Evolutionary conservation across 176 grass and related monocot genomes (phyloP).

Genomic region (Cenchrus purpureus): DNA sequence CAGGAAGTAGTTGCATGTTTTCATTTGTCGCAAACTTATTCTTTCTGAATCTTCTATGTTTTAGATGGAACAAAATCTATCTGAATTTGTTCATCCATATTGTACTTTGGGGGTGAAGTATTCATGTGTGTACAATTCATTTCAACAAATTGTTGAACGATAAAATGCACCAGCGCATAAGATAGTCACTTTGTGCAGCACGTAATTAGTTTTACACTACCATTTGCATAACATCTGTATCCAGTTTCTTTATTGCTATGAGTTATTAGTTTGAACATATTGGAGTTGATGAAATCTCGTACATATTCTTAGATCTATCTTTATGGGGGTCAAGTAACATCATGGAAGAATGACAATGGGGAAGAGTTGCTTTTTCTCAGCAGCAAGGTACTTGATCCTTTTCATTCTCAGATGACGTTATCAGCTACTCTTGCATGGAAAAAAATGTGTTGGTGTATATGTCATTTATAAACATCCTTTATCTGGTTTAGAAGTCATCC

Average conservation of each 20-base stretch:
- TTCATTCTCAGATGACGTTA: not conserved
- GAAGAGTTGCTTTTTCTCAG: slow-evolving; percentile 82
- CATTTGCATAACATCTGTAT: not conserved
- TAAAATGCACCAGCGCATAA: not conserved
- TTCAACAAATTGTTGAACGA: not conserved
- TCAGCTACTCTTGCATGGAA: not conserved
- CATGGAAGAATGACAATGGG: slow-evolving; percentile 84
- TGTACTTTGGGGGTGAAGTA: not conserved
- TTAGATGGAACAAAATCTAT: not conserved
- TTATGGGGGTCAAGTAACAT: slow-evolving; percentile 79
- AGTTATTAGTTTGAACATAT: not conserved
- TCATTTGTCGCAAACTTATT: not conserved
- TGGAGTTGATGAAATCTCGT: not conserved
- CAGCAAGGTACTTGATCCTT: slow-evolving; percentile 58
- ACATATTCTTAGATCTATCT: slow-evolving; percentile 53
- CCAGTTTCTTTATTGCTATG: not conserved
- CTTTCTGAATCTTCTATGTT: not conserved
- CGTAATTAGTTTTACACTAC: not conserved
- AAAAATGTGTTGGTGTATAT: not conserved
- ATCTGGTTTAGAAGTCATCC: not conserved
- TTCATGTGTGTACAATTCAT: not conserved
- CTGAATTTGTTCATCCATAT: not conserved
- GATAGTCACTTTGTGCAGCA: not conserved
- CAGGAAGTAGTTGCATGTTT: not conserved
- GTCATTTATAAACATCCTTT: not conserved